A percentile compares a stretch with the other conserved stretches of the same genome.
phyloP scores from a whole-genome alignment of 345 rosid species.

The Anastatica hierochuntica region DNA sequence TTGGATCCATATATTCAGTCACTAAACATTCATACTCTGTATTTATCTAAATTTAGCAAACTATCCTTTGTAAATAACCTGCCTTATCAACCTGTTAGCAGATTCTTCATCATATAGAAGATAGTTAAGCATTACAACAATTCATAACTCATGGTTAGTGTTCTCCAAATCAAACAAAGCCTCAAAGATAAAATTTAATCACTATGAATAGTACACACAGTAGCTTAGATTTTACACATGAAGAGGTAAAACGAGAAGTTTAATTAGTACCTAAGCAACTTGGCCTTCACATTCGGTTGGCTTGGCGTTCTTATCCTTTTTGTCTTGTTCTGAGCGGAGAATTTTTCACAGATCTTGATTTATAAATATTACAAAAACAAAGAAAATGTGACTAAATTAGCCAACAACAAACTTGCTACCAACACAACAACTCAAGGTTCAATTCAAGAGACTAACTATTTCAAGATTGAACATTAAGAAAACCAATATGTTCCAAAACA shows the following conservation, averaged over 20 bases:
- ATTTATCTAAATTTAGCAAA: too few relatives aligned
- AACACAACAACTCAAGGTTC: too few relatives aligned
- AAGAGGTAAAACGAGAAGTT: too few relatives aligned
- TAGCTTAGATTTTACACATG: neutral
- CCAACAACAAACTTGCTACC: neutral
- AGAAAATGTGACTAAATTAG: neutral
- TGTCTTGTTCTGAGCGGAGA: constrained; percentile 69
- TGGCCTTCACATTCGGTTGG: constrained; percentile 79
- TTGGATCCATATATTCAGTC: too few relatives aligned
- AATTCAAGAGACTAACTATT: neutral
- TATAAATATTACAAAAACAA: neutral
- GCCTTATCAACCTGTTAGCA: too few relatives aligned
- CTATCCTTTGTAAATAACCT: too few relatives aligned
- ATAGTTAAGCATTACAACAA: too few relatives aligned
- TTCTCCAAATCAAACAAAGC: constrained; percentile 84
- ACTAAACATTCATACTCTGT: too few relatives aligned
- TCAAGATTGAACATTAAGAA: too few relatives aligned
- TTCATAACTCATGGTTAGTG: constrained; percentile 70
- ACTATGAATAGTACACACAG: neutral
- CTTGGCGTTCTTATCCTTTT: constrained; percentile 65
- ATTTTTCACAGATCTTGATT: constrained; percentile 49
- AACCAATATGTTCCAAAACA: too few relatives aligned
- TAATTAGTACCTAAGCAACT: constrained; percentile 56
- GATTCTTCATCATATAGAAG: too few relatives aligned
- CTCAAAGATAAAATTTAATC: constrained; percentile 18